Evolutionary conservation across 1,284 basidiomycete species (phyloP).

Genomic region (Apiotrichum akiyoshidainum): DNA sequence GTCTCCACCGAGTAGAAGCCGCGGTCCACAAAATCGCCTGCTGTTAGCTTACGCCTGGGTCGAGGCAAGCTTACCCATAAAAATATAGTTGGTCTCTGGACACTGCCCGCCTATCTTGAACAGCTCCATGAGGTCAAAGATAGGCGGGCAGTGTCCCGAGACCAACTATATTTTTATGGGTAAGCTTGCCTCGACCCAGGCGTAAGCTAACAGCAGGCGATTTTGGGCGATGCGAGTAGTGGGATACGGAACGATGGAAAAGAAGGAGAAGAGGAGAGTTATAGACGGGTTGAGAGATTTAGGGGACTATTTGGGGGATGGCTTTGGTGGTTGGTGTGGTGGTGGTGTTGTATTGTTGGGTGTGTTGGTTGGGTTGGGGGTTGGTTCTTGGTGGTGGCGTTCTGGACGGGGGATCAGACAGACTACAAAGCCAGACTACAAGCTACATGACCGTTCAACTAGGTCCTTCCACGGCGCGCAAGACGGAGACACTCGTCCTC

Average conservation of each 20-base stretch:
- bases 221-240: constrained; percentile 57
- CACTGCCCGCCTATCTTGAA: constrained; percentile 94
- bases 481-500: constrained; percentile 67
- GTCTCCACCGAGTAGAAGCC: constrained; percentile 98
- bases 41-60: not conserved
- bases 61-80: constrained; percentile 73
- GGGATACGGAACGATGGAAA: not conserved
- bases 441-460: not conserved
- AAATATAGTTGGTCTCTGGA: constrained; percentile 95
- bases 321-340: not conserved
- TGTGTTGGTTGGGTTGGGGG: not conserved
- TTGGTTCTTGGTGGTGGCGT: too few relatives aligned
- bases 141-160: constrained; percentile 90
- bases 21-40: constrained; percentile 90
- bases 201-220: constrained; percentile 58
- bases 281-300: not conserved
- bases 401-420: not conserved
- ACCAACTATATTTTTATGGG: constrained; percentile 99
- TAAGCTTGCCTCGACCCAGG: constrained; percentile 51
- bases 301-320: not conserved
- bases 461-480: constrained; percentile 59
- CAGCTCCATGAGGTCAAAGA: constrained; percentile 94
- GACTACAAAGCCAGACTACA: not conserved
- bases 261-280: not conserved
- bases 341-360: not conserved